Base-by-base conservation (phyloP, 129 eudicot species). In the Flaveria ramosissima region DNA sequence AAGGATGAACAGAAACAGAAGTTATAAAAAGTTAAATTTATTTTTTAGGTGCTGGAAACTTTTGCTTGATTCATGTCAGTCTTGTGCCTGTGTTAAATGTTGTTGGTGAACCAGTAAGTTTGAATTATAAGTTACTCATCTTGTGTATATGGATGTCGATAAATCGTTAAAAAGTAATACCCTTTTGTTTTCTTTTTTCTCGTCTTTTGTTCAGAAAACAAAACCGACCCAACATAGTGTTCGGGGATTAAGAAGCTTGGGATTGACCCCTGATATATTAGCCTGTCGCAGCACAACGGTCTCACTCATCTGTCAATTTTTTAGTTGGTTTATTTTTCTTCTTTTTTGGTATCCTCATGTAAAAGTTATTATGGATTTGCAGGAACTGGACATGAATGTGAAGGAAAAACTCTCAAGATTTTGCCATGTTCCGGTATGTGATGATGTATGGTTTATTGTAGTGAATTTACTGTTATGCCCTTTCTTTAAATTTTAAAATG, bases 141-240 rank as follows among this genome's bases (percentile, higher is more conserved):
- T 24, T 43, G 70, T 66, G 80, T 55, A 19, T 74, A 32, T 16
- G 45, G 43, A 66, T 53, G 74, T 17, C 20, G 2, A 65, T 23
- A 72, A 66, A 66, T 8, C 17, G 21, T 55, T 17, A 30, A 13
- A 71, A 42, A 30, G 10, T 8, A 47, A 11, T n/a, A 30, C 57
- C 15, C 6, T 2, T 24, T 71, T 45, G 45, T 5, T 32, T 65
- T 67, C n/a, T 66, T 67, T 4, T 66, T 67, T 67, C 65, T 23
- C 17, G 4, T 27, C 12, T 62, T 60, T 79, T 64, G 64, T 71
- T 56, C 91, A 94, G 98, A 94, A 94, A 89, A 94, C 98, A 78
- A 94, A 94, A 77, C 98, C 98, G 26, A 94, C 98, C 15, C 98
- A 94, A 72, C 98, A 94, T 78, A 94, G 98, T 83, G 97, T 94